phyloP scores from a whole-genome alignment of 306 rosid species.

The Mimosa pudica region DNA sequence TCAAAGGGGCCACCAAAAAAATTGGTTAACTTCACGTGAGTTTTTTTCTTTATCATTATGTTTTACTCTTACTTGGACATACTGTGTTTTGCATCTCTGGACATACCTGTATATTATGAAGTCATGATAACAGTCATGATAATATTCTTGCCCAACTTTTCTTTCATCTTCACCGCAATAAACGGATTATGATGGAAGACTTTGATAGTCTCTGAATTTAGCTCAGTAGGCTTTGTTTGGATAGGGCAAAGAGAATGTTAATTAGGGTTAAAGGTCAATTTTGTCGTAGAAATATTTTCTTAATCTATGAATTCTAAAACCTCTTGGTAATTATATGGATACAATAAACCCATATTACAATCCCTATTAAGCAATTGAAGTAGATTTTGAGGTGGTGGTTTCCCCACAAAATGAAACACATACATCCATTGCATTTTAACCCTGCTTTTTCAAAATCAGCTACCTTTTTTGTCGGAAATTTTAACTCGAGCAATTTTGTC shows the following conservation, averaged over 20 bases:
- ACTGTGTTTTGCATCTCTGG: not conserved
- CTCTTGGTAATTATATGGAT: too few species aligned
- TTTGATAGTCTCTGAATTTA: not conserved
- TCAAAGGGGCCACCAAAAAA: not conserved
- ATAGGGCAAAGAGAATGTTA: not conserved
- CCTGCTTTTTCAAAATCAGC: too few species aligned
- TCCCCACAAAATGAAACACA: too few species aligned
- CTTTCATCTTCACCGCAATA: not conserved
- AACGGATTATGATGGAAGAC: not conserved
- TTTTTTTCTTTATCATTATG: not conserved
- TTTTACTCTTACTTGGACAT: slow-evolving; percentile 23
- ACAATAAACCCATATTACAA: too few species aligned
- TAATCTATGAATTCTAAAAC: too few species aligned
- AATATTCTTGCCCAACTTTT: not conserved
- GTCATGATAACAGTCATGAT: slow-evolving; percentile 23
- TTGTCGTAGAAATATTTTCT: too few species aligned
- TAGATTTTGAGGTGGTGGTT: too few species aligned
- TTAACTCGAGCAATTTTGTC: too few species aligned
- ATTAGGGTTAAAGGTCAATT: too few species aligned
- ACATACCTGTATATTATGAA: slow-evolving; percentile 16
- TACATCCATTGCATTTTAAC: too few species aligned
- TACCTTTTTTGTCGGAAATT: too few species aligned
- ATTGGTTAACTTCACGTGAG: slow-evolving; percentile 2
- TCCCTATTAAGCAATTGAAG: too few species aligned
- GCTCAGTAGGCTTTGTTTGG: not conserved